Base-by-base conservation (phyloP, 169 alveolate genomes). In the Plasmodium falciparum region DNA sequence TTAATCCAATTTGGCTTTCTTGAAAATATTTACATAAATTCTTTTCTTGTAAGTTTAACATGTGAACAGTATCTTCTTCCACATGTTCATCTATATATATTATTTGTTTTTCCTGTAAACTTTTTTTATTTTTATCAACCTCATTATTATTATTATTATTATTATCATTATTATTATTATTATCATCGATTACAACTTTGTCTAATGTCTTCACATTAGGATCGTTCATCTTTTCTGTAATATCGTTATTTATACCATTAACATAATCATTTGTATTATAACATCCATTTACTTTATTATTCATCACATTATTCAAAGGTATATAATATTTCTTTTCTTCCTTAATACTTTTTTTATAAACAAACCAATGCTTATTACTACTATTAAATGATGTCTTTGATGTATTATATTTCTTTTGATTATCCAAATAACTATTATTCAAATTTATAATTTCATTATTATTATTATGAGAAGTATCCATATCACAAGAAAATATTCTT, bases 1-100 rank as follows among this genome's bases (percentile, higher is more conserved):
- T 11, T 56, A 56, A 56, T 56, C 22, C 65, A 56, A 15, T 56
- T 22, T 56, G 65, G 22, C 6, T 56, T 15, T 56, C 20, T 56
- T 56, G 65, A 56, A 56, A 56, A 56, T 15, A 56, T 56, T 56
- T 56, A 56, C 22, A 56, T 56, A 56, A 56, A 12, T 56, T 56
- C 65, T 15, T 56, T 8, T 22, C 11, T 12, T 15, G 8, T 11
- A 5, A 11, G 2, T 56, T 56, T 56, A 12, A 6, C 20, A 56
- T 8, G 5, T 12, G 65, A 4, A 33, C 7, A 33, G 45, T 33
- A 33, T 33, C 7, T 33, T 33, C 45, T 33, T 33, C 45, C 45
- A 33, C 7, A 33, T 33, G 45, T 33, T 33, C 45, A 33, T 33
- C 45, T 33, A 33, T 33, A 33, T 33, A 33, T 24, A 24, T 24